Evolutionary conservation across 441 rosid species (phyloP).

Genomic region (Pelargonium hybrid): DNA sequence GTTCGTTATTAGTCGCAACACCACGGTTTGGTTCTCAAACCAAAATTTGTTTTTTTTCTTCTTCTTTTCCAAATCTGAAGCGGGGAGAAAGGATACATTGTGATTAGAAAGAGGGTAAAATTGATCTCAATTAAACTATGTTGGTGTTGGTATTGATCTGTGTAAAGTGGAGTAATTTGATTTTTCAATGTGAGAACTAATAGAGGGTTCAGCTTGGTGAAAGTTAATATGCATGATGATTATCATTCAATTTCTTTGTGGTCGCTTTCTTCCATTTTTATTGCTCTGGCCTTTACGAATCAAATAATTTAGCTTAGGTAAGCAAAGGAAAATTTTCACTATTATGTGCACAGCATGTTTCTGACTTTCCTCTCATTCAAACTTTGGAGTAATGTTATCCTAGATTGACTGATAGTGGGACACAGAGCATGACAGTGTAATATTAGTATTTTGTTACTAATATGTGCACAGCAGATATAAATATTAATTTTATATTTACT

Average conservation of each 20-base stretch:
- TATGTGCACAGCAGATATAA: not conserved
- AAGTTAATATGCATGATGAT: not conserved
- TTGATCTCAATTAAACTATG: not conserved
- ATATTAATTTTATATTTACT: not conserved
- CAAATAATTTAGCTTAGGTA: not conserved
- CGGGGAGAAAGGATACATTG: not conserved
- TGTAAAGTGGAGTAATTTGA: not conserved
- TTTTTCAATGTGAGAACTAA: too few species aligned
- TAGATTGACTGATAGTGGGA: conserved; percentile 2
- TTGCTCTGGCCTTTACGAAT: not conserved
- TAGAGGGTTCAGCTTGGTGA: too few species aligned
- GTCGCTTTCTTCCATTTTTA: not conserved
- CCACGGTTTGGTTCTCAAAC: not conserved
- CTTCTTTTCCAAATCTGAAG: not conserved
- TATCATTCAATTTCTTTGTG: not conserved
- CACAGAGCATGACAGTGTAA: not conserved
- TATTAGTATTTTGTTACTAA: not conserved
- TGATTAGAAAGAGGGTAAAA: not conserved
- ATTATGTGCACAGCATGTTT: too few species aligned
- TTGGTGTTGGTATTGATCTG: not conserved
- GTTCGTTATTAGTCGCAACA: not conserved
- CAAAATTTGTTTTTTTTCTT: not conserved
- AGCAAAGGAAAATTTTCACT: not conserved
- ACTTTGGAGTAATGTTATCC: not conserved
- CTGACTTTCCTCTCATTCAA: not conserved